phyloP scores from a whole-genome alignment of 495 filamentous ascomycete genomes.

The Penicillium malachiteum region DNA sequence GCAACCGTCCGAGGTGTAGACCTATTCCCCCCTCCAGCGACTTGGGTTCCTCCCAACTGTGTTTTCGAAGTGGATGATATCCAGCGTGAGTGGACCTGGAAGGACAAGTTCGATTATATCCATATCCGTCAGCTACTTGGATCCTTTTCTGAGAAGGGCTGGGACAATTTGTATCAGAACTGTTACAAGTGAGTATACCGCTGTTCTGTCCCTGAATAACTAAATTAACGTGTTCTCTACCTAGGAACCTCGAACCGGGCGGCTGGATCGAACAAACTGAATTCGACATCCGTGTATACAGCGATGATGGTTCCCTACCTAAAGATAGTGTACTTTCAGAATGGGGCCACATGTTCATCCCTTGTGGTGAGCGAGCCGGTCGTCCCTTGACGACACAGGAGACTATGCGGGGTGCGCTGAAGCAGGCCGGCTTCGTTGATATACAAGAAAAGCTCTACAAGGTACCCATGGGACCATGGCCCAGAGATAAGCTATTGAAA shows the following conservation, averaged over 20 bases:
- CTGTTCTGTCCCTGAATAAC: no score
- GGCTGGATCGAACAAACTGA: constrained; percentile 11
- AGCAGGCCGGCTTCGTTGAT: constrained; percentile 18
- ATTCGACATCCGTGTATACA: background rate
- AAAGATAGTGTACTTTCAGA: background rate
- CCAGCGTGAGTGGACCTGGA: constrained; percentile 29
- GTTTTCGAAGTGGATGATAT: constrained; percentile 31
- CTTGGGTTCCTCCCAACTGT: constrained; percentile 34
- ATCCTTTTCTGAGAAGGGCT: constrained; percentile 21
- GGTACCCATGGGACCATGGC: constrained; percentile 67
- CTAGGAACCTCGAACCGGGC: constrained; percentile 9
- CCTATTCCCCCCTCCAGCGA: constrained; percentile 20
- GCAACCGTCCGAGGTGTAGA: constrained; percentile 23
- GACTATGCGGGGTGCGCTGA: constrained; percentile 1
- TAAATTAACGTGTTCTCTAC: background rate
- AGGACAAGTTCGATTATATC: constrained; percentile 27
- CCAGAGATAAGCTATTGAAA: constrained; percentile 63
- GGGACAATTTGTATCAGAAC: constrained; percentile 24
- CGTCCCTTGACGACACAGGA: constrained; percentile 1
- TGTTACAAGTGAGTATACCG: constrained; percentile 9
- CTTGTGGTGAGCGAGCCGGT: background rate
- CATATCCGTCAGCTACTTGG: constrained; percentile 25
- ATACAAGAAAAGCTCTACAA: constrained; percentile 51
- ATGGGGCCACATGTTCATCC: background rate
- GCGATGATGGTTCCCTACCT: constrained; percentile 4